Base-by-base conservation (phyloP, 345 rosid genomes). In the Reutealis trisperma region DNA sequence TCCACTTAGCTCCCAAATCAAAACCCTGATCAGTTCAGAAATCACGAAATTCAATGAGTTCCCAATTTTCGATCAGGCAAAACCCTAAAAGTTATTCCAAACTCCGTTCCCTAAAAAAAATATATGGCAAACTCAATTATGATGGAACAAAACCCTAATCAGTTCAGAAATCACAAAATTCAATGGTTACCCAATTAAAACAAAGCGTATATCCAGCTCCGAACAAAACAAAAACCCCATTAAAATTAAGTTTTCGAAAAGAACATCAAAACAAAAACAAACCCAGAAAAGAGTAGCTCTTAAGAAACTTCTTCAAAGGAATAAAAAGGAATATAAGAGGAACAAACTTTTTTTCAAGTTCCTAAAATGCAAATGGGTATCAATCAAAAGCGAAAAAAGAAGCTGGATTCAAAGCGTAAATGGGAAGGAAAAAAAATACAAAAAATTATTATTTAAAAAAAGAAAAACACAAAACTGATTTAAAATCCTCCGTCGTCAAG, bases 71-170 rank as follows among this genome's bases (percentile, higher is more conserved):
- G 86, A 83, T 85, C 85, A 74, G 58, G 75, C 68, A 80, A 75
- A 83, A 81, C 83, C 86, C 83, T 83, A 83, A 64, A 72, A 76
- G 61, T 79, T 30, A 54, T 58, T 71, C 41, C 77, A 82, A 63
- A 27, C 41, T 37, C 41, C 4, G 41, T 37, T 37, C 41, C 41
- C 6, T 4, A 37, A 37, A 37, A 37, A 4, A 37, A 4, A 37
- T 4, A 37, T 37, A 37, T 37, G 41, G 41, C 41, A 37, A 37
- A 37, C 6, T 37, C 6, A 37, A 51, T 51, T 51, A 51, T 3
- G 18, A 51, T 51, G 4, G 55, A 5, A 51, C 51, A 74, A 76
- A 85, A 76, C 81, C 84, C 81, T 72, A 83, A 71, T 41, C 49
- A 74, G 74, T 77, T 34, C 74, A 67, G 76, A 79, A 71, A 71